Conservation (phyloP, 2,329 filamentous ascomycete species). For the Capronia coronata region DNA sequence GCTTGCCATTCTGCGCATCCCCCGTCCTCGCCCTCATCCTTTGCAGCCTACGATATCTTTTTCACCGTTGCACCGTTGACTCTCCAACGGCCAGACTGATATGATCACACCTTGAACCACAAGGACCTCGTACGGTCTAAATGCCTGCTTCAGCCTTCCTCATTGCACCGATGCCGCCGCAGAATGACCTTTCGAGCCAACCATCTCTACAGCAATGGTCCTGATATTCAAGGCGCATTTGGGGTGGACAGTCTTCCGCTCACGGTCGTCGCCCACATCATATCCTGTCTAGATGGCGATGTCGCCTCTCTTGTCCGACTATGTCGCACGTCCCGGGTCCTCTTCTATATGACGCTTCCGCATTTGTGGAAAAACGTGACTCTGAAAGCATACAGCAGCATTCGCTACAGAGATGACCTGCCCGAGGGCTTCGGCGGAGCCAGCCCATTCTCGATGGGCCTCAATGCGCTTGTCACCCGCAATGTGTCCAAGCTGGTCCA, state of each 20-base stretch:
- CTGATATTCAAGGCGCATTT: conserved; percentile 22
- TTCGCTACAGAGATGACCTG: conserved; percentile 51
- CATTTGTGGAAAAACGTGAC: conserved; percentile 53
- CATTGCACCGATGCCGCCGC: conserved; percentile 12
- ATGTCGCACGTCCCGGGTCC: conserved; percentile 54
- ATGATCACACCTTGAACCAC: too few species aligned
- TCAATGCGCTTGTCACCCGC: conserved; percentile 56
- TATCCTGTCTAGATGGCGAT: conserved; percentile 53
- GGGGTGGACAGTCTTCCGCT: conserved; percentile 42
- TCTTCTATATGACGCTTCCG: conserved; percentile 60
- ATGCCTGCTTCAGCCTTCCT: not conserved
- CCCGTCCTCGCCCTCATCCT: too few species aligned
- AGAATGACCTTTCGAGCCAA: conserved; percentile 20
- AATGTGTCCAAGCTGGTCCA: conserved; percentile 49
- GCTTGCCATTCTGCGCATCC: too few species aligned
- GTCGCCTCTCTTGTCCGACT: conserved; percentile 53
- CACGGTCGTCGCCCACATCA: conserved; percentile 53
- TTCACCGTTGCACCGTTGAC: not conserved
- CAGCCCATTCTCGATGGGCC: conserved; percentile 57
- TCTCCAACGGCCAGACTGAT: not conserved
- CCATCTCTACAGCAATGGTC: conserved; percentile 21
- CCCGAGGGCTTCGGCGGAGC: conserved; percentile 57
- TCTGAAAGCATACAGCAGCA: conserved; percentile 52
- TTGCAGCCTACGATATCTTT: not conserved
- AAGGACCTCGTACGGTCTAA: not conserved